Percentiles rank a stretch among this genome's conserved stretches.
phyloP scores from a whole-genome alignment of 345 rosid species.

The Heritiera fomes region DNA sequence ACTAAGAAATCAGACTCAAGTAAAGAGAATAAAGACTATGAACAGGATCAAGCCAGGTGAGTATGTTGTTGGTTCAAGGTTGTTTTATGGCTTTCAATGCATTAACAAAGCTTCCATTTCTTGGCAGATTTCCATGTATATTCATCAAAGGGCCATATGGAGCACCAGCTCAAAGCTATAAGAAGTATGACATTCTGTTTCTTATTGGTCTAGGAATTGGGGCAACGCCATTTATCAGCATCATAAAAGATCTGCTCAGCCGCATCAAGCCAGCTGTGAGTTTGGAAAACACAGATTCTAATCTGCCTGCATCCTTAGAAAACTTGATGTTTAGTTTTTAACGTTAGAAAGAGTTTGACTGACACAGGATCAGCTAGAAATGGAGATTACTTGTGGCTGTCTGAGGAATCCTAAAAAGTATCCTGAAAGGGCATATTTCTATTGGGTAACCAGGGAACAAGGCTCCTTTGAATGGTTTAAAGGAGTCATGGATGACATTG shows the following conservation, averaged over 20 bases:
- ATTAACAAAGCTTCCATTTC: background rate
- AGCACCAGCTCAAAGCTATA: conserved; percentile 94
- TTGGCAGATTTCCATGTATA: conserved; percentile 67
- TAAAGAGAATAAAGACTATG: conserved; percentile 27
- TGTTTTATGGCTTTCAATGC: background rate
- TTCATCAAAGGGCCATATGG: conserved; percentile 85
- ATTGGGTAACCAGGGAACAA: conserved; percentile 98
- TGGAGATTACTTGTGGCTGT: background rate
- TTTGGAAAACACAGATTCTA: background rate
- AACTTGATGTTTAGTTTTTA: background rate
- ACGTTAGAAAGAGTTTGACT: background rate
- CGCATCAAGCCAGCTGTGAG: conserved; percentile 59
- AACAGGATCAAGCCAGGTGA: conserved; percentile 58
- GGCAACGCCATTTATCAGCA: conserved; percentile 96
- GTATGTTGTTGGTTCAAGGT: background rate
- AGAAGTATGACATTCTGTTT: conserved; percentile 69
- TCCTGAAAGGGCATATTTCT: conserved; percentile 92
- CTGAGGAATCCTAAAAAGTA: conserved; percentile 30
- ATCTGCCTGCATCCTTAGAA: background rate
- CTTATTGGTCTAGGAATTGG: conserved; percentile 93
- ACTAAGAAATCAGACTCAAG: conserved; percentile 34
- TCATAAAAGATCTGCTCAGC: conserved; percentile 77
- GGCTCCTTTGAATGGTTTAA: conserved; percentile 96
- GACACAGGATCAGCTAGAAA: background rate
- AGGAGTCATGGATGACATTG: conserved; percentile 98